phyloP scores from a whole-genome alignment of 2,329 filamentous ascomycete genomes.

The Coleophoma eucalyptorum region DNA sequence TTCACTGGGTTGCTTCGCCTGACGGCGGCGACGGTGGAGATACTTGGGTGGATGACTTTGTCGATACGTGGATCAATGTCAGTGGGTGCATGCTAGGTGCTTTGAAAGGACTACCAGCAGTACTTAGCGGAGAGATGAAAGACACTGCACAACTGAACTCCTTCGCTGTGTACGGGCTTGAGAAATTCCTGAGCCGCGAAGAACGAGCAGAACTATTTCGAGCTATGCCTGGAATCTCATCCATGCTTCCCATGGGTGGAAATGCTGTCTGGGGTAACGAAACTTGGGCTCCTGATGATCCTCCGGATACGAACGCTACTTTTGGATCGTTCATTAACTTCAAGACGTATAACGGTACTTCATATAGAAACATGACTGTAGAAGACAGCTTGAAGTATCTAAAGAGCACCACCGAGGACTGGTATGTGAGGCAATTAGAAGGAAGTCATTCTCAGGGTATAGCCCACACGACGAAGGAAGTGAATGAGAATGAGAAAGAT shows the following conservation, averaged over 20 bases:
- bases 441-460: slow-evolving; percentile 84
- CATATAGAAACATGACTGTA: slow-evolving; percentile 75
- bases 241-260: slow-evolving; percentile 94
- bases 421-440: slow-evolving; percentile 75
- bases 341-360: slow-evolving; percentile 61
- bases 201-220: slow-evolving; percentile 93
- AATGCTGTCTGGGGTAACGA: slow-evolving; percentile 92
- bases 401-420: slow-evolving; percentile 72
- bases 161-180: slow-evolving; percentile 93
- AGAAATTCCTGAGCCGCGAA: slow-evolving; percentile 88
- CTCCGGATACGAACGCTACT: slow-evolving; percentile 65
- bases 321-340: slow-evolving; percentile 88
- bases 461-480: slow-evolving; percentile 73
- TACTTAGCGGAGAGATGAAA: slow-evolving; percentile 96
- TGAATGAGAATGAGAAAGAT: slow-evolving; percentile 77
- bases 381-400: slow-evolving; percentile 74
- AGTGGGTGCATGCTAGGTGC: slow-evolving; percentile 97
- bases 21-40: slow-evolving; percentile 77
- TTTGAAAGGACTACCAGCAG: slow-evolving; percentile 82
- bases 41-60: slow-evolving; percentile 83
- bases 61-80: slow-evolving; percentile 98
- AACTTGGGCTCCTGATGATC: slow-evolving; percentile 85
- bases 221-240: slow-evolving; percentile 93
- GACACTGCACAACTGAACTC: slow-evolving; percentile 95
- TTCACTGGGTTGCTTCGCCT: slow-evolving; percentile 73